Evolutionary conservation across 2,329 filamentous ascomycete genomes (phyloP), one percentile per base, ranked within the genome.

Genomic region (Pleurostoma richardsiae): DNA sequence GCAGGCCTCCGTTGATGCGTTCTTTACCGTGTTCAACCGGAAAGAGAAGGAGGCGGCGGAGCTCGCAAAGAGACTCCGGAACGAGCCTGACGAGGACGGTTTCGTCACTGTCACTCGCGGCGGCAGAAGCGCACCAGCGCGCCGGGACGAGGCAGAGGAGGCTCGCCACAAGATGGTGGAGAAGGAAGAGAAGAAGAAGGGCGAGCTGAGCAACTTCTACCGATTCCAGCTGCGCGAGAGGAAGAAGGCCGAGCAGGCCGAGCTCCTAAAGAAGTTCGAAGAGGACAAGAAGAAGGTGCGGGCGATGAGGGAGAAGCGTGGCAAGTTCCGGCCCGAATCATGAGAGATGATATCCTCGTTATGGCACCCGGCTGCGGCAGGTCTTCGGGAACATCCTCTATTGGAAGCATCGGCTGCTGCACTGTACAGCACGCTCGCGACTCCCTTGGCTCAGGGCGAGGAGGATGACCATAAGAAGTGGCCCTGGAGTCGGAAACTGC

Each of bases 71-170:
- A 71, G 79, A 46, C 71, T 85, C 51, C 82, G 88, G 50, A 85
- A 86, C 55, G 84, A 90, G 58, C 90, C 92, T 0, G 94, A 99
- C 64, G 91, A 90, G 60, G 94, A 99, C 65, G 94, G 94, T 2
- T 99, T 99, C 63, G 79, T 97, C 42, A 97, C 91, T 4, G 94
- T 99, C 28, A 87, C 85, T 2, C 79, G 88, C 46, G 90, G 90
- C 29, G 87, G 88, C 38, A 74, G 85, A 48, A 76, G 76, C 5
- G 86, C 85, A n/a, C 83, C 88, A 1, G 90, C 88, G 2, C 79
- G 84, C 46, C 77, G 83, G 51, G 85, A 85, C 55, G 90, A 87
- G 57, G 81, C 83, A 11, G 79, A 83, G 59, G 79, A 82, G 55
- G 75, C 74, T 46, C 71, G 68, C 53, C 68, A 68, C 59, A 77